Conservation (phyloP, 768 basidiomycete species). For the Rhodotorula babjevae region DNA sequence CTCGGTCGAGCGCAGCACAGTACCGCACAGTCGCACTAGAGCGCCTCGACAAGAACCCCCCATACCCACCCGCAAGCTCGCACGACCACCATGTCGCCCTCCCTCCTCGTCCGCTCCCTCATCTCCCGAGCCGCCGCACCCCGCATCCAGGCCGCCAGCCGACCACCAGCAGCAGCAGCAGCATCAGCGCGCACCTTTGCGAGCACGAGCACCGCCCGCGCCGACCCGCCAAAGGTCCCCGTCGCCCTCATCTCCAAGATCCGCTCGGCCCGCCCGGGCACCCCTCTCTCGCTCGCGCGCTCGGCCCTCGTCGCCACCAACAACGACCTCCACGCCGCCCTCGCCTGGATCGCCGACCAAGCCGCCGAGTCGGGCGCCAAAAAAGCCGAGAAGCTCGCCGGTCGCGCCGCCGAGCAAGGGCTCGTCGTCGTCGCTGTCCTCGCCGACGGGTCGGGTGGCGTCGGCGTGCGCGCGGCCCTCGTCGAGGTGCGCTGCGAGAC, state of each 20-base stretch:
- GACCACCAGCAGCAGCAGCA: not conserved
- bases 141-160: not conserved
- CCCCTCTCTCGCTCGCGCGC: constrained; percentile 79
- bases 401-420: constrained; percentile 70
- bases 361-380: constrained; percentile 63
- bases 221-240: constrained; percentile 51
- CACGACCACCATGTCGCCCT: not conserved
- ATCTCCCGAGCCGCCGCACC: not conserved
- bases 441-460: constrained; percentile 56
- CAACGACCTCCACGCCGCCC: constrained; percentile 67
- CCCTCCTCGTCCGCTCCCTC: not conserved
- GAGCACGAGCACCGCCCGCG: not conserved
- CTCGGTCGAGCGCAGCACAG: no score
- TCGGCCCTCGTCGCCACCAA: constrained; percentile 73
- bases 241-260: constrained; percentile 78
- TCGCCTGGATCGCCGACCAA: constrained; percentile 77
- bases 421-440: constrained; percentile 71
- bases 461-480: constrained; percentile 70
- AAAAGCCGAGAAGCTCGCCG: constrained; percentile 77
- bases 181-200: not conserved
- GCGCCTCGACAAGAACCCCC: not conserved
- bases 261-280: constrained; percentile 64
- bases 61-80: no score
- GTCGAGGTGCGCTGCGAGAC: constrained; percentile 94
- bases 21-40: no score